Conservation (phyloP, 2,329 filamentous ascomycete species). For the Phyllosticta paracitricarpa region DNA sequence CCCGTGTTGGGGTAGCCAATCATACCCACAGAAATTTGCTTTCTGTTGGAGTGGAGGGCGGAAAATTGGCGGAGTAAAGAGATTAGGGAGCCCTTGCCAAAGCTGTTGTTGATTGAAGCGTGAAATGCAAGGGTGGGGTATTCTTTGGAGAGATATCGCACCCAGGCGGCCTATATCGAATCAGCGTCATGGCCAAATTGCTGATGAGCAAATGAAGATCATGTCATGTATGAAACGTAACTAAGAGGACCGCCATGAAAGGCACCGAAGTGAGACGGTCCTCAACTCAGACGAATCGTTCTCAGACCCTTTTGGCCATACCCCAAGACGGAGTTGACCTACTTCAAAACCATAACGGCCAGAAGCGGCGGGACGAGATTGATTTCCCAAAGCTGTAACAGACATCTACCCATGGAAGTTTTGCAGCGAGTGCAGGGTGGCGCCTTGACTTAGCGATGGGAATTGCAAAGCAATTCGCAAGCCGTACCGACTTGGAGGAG, state of each 20-base stretch:
- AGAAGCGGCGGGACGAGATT: slow-evolving; percentile 61
- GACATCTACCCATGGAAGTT: slow-evolving; percentile 63
- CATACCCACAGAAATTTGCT: slow-evolving; percentile 88
- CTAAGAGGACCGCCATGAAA: slow-evolving; percentile 87
- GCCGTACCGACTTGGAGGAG: neutral
- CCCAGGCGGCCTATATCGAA: slow-evolving; percentile 73
- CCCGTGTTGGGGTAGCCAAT: slow-evolving; percentile 89
- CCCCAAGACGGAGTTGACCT: slow-evolving; percentile 84
- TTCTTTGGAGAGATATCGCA: slow-evolving; percentile 76
- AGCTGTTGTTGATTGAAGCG: slow-evolving; percentile 87
- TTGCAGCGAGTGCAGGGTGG: slow-evolving; percentile 51
- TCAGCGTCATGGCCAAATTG: slow-evolving; percentile 21
- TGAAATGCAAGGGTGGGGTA: slow-evolving; percentile 93
- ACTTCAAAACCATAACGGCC: slow-evolving; percentile 54
- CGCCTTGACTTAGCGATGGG: slow-evolving; percentile 88
- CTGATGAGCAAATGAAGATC: slow-evolving; percentile 20
- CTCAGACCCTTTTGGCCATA: slow-evolving; percentile 62
- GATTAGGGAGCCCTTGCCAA: slow-evolving; percentile 91
- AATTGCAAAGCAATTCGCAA: slow-evolving; percentile 15
- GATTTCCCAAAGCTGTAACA: slow-evolving; percentile 99
- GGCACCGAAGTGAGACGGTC: slow-evolving; percentile 55
- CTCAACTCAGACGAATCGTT: slow-evolving; percentile 98
- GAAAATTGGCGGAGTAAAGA: slow-evolving; percentile 89
- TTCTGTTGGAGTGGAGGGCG: slow-evolving; percentile 75
- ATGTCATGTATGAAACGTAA: slow-evolving; percentile 82